Percentiles rank a stretch among this genome's conserved stretches.
Conservation (phyloP, 768 basidiomycete species). For the Lactarius deliciosus region DNA sequence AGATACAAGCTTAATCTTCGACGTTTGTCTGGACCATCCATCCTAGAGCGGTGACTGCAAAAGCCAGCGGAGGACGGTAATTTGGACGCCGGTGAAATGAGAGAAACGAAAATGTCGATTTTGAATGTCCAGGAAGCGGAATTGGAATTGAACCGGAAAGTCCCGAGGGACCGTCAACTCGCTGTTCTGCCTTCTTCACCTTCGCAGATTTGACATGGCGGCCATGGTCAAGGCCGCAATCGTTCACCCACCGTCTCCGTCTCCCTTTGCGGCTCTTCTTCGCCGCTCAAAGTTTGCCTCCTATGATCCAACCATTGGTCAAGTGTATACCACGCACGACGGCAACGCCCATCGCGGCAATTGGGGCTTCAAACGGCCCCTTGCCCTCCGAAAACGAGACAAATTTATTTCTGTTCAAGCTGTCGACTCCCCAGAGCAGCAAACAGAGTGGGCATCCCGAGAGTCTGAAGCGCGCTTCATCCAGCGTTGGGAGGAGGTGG, state of each 20-base stretch:
- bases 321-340: constrained; percentile 70
- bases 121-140: constrained; percentile 15
- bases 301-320: constrained; percentile 72
- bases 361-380: constrained; percentile 84
- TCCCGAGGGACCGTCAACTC: constrained; percentile 6
- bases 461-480: constrained; percentile 68
- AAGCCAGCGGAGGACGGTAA: constrained; percentile 64
- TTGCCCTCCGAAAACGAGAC: constrained; percentile 62
- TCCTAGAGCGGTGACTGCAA: constrained; percentile 44
- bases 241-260: constrained; percentile 43
- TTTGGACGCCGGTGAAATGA: constrained; percentile 65
- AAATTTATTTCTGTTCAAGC: constrained; percentile 64
- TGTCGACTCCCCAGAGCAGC: constrained; percentile 71
- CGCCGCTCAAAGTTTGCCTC: constrained; percentile 81
- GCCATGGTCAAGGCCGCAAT: constrained; percentile 20
- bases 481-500: constrained; percentile 63
- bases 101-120: constrained; percentile 18
- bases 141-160: constrained; percentile 5
- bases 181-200: neutral
- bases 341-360: constrained; percentile 74
- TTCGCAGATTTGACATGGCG: constrained; percentile 14
- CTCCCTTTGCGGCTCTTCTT: constrained; percentile 73
- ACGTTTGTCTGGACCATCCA: constrained; percentile 89
- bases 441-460: constrained; percentile 73
- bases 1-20: constrained; percentile 65